A percentile compares a stretch with the other conserved stretches of the same genome.
phyloP scores from a whole-genome alignment of 441 rosid species.

The Pelargonium cotyledonis region DNA sequence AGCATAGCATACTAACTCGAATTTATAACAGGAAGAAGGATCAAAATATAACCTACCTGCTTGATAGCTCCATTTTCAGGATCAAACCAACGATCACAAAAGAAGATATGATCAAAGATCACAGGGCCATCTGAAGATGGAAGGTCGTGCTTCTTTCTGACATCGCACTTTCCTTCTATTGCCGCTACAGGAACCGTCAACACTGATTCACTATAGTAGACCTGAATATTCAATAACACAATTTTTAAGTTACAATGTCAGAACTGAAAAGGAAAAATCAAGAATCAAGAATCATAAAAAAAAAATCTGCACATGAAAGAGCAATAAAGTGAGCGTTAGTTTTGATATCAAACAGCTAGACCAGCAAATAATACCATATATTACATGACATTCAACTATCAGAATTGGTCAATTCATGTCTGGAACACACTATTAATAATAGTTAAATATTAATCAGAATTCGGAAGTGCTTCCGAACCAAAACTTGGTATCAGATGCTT shows the following conservation, averaged over 20 bases:
- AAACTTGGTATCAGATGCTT: background rate
- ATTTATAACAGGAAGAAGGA: background rate
- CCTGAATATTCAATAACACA: constrained; percentile 20
- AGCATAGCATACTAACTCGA: background rate
- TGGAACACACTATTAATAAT: too few species aligned
- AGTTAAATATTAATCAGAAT: background rate
- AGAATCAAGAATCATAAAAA: background rate
- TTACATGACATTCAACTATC: too few species aligned
- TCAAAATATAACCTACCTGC: constrained; percentile 20
- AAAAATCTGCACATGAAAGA: background rate
- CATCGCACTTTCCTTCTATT: constrained; percentile 31
- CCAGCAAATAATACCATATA: too few species aligned
- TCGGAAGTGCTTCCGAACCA: background rate
- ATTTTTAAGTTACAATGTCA: background rate
- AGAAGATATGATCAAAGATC: constrained; percentile 26
- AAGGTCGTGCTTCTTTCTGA: constrained; percentile 27
- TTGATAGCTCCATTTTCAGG: constrained; percentile 29
- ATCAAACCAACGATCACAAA: constrained; percentile 28
- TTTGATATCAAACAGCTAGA: background rate
- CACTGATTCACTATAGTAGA: constrained; percentile 26
- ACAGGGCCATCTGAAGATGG: constrained; percentile 20
- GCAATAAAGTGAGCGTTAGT: background rate
- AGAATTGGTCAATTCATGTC: too few species aligned
- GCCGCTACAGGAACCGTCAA: constrained; percentile 17
- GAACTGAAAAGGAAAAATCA: background rate